phyloP scores from a whole-genome alignment of 108 stramenopile genomes.

The Cyclotella cryptica region DNA sequence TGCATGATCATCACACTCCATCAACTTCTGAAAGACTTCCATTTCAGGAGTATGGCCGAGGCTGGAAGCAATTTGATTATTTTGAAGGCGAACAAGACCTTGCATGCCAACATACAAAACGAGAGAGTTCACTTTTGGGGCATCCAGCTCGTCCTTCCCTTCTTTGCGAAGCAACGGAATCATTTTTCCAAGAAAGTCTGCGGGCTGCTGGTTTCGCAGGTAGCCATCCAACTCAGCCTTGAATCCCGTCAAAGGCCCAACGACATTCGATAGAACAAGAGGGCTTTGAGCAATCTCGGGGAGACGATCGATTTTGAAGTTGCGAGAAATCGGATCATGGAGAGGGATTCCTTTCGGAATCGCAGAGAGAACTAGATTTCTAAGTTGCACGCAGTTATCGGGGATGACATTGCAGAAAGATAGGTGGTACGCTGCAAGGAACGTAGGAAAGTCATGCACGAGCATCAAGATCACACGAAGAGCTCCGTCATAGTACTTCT shows the following conservation, averaged over 20 bases:
- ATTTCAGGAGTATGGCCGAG: conserved; percentile 87
- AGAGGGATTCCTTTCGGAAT: conserved; percentile 96
- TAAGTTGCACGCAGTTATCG: conserved; percentile 96
- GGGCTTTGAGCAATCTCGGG: conserved; percentile 95
- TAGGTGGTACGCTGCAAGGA: conserved; percentile 95
- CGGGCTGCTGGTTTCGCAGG: conserved; percentile 86
- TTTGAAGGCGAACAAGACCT: conserved; percentile 85
- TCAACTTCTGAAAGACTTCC: conserved; percentile 87
- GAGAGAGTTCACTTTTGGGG: conserved; percentile 91
- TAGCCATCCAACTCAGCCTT: conserved; percentile 90
- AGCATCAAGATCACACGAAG: conserved; percentile 96
- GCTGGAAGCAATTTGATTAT: conserved; percentile 72
- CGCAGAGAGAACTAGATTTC: conserved; percentile 97
- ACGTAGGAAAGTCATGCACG: conserved; percentile 98
- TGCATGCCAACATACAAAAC: conserved; percentile 95
- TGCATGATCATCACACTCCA: conserved; percentile 93
- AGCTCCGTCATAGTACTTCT: conserved; percentile 96
- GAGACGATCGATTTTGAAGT: conserved; percentile 96
- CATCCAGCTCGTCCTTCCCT: conserved; percentile 80
- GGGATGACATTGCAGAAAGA: conserved; percentile 98
- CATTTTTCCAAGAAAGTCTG: conserved; percentile 83
- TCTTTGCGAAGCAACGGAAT: conserved; percentile 74
- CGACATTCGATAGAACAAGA: conserved; percentile 85
- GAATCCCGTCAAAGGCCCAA: conserved; percentile 80
- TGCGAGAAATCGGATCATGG: conserved; percentile 99